Base-by-base conservation (phyloP, 1,284 basidiomycete genomes). In the Ganoderma resinaceum region DNA sequence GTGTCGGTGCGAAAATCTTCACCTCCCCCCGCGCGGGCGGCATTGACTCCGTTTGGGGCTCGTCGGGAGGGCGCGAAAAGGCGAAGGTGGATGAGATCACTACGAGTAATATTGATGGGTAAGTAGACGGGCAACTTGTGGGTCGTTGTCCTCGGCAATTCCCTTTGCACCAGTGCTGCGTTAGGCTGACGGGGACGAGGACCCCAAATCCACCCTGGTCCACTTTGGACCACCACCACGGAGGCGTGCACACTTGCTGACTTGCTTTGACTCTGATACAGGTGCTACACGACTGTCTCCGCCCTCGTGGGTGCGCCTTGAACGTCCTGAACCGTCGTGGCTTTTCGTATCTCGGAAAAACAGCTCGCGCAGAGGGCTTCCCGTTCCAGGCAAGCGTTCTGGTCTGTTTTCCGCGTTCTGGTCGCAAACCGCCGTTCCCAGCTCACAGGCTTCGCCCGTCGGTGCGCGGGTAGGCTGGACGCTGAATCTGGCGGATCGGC, bases 401-500 rank as follows among this genome's bases (percentile, higher is more conserved):
- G 16, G 29, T 37, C 58, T 40, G n/a, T 23, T 33, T 43, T 26
- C 26, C 9, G 29, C 29, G 7, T 42, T 23, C 16, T 18, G 16
- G 37, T 35, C 26, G 29, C 35, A 59, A 49, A 23, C n/a, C 46
- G 46, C 43, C 43, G 43, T 55, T 40, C 31, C 38, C 58, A 59
- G 33, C 8, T 18, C 46, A 8, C 31, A 40, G 31, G 31, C 20
- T 57, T 14, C 65, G 31, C 16, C 9, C 59, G 26, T 40, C 18
- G 23, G 46, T 49, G 29, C 26, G 26, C 46, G 35, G 29, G 55
- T 37, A 37, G 16, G 14, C 55, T 57, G 3, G 37, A 46, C 14
- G 38, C 57, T 57, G 23, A n/a, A 42, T 40, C n/a, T 69, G 65
- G 68, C 29, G 58, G 57, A 12, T 18, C 53, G n/a, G 61, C 63